These are phyloP conservation scores for Chaetomiaceae sp. DNA, from an alignment of 2,329 filamentous ascomycete genomes.

Conservation along the genomic window DNA sequence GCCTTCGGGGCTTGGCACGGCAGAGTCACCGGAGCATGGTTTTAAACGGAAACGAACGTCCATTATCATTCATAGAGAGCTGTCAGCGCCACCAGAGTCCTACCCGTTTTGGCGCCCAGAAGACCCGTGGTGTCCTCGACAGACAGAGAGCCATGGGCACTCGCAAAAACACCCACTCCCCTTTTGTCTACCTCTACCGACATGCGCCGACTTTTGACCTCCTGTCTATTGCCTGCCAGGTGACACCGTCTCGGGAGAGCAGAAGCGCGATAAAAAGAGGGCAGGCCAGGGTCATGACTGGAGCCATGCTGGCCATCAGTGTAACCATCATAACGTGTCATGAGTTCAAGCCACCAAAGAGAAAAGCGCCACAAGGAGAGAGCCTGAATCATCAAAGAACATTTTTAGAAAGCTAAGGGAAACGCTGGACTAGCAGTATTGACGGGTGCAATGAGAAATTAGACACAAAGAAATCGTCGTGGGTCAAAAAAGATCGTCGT, in stretches of 20 bases:
- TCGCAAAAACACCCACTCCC: neutral
- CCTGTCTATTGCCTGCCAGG: neutral
- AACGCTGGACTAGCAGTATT: neutral
- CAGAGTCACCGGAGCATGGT: too few relatives aligned
- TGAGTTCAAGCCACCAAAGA: neutral
- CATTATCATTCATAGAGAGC: neutral
- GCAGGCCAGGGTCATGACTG: neutral
- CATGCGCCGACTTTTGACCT: conserved; percentile 1
- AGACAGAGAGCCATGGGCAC: conserved; percentile 9
- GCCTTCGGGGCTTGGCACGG: neutral
- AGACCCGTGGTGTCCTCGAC: conserved; percentile 14
- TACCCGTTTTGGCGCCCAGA: neutral
- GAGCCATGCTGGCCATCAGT: too few relatives aligned
- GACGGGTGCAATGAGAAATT: neutral
- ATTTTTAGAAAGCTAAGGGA: neutral
- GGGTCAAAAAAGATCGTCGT: conserved; percentile 11
- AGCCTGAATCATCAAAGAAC: neutral
- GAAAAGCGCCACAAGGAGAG: too few relatives aligned
- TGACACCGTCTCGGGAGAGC: neutral
- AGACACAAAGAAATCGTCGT: neutral
- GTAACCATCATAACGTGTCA: neutral
- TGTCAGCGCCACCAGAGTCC: neutral
- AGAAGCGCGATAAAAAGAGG: neutral
- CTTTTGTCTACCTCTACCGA: conserved; percentile 22
- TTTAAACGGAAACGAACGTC: too few relatives aligned